Conservation (phyloP, 768 basidiomycete species). For the Pleurotus cornucopiae region DNA sequence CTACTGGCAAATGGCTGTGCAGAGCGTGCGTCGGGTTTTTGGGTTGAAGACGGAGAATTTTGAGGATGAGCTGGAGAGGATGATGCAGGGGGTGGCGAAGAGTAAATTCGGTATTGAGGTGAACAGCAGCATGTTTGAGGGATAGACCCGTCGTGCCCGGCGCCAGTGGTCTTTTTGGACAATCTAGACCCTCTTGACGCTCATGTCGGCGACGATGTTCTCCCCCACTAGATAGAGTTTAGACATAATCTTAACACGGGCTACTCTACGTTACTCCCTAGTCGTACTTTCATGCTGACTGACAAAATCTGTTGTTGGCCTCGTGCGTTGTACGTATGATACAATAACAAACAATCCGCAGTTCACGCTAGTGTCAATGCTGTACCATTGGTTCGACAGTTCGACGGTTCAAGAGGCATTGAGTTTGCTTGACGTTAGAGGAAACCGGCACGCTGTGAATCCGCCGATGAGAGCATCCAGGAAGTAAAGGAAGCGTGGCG, state of each 20-base stretch:
- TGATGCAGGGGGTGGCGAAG: constrained; percentile 72
- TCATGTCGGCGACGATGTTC: no score
- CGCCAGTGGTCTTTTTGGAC: no score
- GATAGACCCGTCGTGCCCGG: constrained; percentile 18
- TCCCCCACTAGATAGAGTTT: no score
- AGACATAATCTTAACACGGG: no score
- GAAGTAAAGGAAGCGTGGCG: background rate
- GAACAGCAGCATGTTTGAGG: constrained; percentile 49
- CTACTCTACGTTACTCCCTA: no score
- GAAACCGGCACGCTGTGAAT: background rate
- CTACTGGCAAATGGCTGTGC: constrained; percentile 51
- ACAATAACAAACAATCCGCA: background rate
- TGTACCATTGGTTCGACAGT: background rate
- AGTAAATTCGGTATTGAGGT: constrained; percentile 78
- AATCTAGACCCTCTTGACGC: no score
- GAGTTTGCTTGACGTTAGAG: no score
- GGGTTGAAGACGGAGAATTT: constrained; percentile 51
- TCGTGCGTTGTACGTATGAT: no score
- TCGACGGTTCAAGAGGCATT: background rate
- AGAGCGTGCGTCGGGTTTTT: constrained; percentile 39
- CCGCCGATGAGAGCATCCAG: background rate
- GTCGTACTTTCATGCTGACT: no score
- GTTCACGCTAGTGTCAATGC: background rate
- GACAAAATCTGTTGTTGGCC: no score
- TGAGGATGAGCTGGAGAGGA: constrained; percentile 78